These are phyloP conservation scores for Ganoderma meredithae DNA, from an alignment of 1,284 basidiomycete genomes.

Conservation along the genomic window DNA sequence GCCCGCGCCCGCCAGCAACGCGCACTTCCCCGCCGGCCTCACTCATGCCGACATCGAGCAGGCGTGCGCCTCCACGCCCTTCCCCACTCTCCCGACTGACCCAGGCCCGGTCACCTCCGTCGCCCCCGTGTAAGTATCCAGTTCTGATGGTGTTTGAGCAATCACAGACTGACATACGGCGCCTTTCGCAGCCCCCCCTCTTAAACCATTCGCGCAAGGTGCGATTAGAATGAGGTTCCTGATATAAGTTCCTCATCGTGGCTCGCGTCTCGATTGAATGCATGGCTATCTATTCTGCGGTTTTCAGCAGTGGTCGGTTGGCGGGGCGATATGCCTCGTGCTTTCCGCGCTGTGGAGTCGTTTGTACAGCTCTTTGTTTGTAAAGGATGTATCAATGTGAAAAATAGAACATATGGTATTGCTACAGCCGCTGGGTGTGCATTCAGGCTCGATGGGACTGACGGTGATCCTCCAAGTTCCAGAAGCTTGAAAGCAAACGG, in stretches of 20 bases:
- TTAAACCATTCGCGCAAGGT: slow-evolving; percentile 14
- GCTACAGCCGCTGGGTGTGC: neutral
- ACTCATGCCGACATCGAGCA: slow-evolving; percentile 37
- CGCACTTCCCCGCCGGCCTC: slow-evolving; percentile 39
- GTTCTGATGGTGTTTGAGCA: neutral
- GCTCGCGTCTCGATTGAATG: neutral
- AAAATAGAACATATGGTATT: neutral
- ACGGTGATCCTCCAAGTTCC: neutral
- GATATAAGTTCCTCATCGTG: neutral
- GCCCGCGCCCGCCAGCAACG: slow-evolving; percentile 26
- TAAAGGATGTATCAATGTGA: slow-evolving; percentile 2
- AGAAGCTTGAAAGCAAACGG: neutral
- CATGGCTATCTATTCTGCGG: slow-evolving; percentile 11
- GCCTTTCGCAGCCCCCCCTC: slow-evolving; percentile 27
- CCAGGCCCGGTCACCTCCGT: slow-evolving; percentile 41
- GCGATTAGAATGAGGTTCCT: slow-evolving; percentile 2
- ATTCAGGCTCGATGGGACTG: neutral
- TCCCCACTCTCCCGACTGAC: slow-evolving; percentile 43
- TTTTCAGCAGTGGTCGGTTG: neutral
- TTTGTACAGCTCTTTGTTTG: neutral
- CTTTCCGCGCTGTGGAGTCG: slow-evolving; percentile 1
- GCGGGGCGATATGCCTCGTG: neutral
- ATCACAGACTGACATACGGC: neutral
- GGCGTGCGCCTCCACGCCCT: slow-evolving; percentile 34
- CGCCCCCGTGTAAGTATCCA: slow-evolving; percentile 39